phyloP scores from a whole-genome alignment of 108 stramenopile species.

The Hondaea fermentalgiana region DNA sequence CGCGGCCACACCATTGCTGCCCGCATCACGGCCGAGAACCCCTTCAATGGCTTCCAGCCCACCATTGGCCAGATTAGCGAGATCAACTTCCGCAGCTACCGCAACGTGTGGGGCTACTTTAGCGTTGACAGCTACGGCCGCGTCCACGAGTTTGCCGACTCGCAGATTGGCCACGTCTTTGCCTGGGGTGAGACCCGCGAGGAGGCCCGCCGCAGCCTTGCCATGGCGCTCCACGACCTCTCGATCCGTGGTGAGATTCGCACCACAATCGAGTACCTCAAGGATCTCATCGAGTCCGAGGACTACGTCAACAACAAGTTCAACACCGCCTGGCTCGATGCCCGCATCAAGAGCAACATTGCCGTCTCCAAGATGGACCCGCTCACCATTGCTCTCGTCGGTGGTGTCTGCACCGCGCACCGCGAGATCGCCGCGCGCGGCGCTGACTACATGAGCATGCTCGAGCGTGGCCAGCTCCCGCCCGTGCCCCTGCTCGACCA shows the following conservation, averaged over 20 bases:
- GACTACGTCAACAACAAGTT: constrained; percentile 88
- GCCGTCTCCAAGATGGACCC: constrained; percentile 28
- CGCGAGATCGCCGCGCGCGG: constrained; percentile 41
- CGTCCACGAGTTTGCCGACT: constrained; percentile 99
- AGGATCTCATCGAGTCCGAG: constrained; percentile 78
- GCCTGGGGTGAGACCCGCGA: constrained; percentile 83
- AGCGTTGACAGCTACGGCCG: constrained; percentile 90
- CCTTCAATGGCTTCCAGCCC: constrained; percentile 95
- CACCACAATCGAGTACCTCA: constrained; percentile 96
- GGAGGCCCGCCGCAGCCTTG: constrained; percentile 88
- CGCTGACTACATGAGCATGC: constrained; percentile 59
- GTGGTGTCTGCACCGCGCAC: constrained; percentile 35
- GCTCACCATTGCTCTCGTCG: constrained; percentile 37
- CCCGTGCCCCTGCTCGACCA: constrained; percentile 64
- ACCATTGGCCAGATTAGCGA: constrained; percentile 88
- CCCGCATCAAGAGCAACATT: constrained; percentile 69
- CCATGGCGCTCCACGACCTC: constrained; percentile 88
- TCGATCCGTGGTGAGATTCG: constrained; percentile 97
- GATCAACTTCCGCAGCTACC: constrained; percentile 93
- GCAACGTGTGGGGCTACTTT: constrained; percentile 99
- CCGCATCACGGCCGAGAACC: constrained; percentile 98
- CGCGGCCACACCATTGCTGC: constrained; percentile 92
- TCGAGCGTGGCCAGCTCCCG: constrained; percentile 82
- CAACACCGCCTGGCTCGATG: constrained; percentile 97
- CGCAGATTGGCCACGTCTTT: constrained; percentile 99